phyloP scores from a whole-genome alignment of 2,329 filamentous ascomycete species.

The Ceratocystis eucalypticola region DNA sequence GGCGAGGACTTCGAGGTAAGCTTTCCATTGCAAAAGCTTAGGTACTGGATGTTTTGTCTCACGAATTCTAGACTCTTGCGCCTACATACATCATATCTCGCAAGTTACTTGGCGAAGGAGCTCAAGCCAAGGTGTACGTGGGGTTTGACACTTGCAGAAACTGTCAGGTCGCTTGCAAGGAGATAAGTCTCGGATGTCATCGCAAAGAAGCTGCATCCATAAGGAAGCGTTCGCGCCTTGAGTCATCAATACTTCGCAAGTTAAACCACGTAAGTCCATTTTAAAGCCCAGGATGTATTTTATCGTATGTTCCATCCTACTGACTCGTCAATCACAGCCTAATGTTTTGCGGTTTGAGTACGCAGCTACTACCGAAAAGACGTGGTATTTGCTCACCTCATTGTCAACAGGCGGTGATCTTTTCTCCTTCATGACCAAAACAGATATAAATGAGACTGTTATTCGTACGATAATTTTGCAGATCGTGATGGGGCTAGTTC shows the following conservation, averaged over 20 bases:
- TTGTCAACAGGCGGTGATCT: slow-evolving; percentile 43
- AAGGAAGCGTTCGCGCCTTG: slow-evolving; percentile 31
- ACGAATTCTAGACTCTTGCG: slow-evolving; percentile 25
- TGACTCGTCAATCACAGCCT: slow-evolving; percentile 7
- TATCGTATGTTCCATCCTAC: neutral
- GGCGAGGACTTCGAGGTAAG: slow-evolving; percentile 7
- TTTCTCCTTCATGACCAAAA: slow-evolving; percentile 32
- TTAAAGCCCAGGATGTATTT: neutral
- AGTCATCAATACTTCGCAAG: slow-evolving; percentile 35
- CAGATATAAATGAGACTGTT: slow-evolving; percentile 8
- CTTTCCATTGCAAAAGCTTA: neutral
- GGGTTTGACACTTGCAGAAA: slow-evolving; percentile 36
- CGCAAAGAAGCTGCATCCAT: slow-evolving; percentile 24
- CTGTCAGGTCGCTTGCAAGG: slow-evolving; percentile 55
- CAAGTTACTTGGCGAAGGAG: slow-evolving; percentile 29
- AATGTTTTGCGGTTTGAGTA: slow-evolving; percentile 15
- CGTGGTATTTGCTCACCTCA: slow-evolving; percentile 41
- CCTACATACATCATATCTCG: slow-evolving; percentile 27
- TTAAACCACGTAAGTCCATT: slow-evolving; percentile 37
- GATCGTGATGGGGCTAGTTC: slow-evolving; percentile 33
- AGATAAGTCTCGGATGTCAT: neutral
- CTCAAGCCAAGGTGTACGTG: slow-evolving; percentile 29
- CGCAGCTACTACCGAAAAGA: neutral
- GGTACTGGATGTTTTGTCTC: neutral
- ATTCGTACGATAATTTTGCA: slow-evolving; percentile 32